Conservation (phyloP, 1,139 yeast species). For the Suhomyces atakaporum region DNA sequence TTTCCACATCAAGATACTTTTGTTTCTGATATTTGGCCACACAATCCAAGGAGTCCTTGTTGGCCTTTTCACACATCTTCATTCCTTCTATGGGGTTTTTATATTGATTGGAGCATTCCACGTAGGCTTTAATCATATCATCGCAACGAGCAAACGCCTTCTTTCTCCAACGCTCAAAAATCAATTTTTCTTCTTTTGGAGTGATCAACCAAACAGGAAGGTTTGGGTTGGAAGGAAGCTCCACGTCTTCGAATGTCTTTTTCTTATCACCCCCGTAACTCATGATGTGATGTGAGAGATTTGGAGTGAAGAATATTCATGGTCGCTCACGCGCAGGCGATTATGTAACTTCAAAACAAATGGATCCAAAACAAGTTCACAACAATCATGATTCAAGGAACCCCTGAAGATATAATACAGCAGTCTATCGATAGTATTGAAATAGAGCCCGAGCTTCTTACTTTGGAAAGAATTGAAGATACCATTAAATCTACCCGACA, state of each 20-base stretch:
- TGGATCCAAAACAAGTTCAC: not conserved
- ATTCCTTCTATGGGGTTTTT: slow-evolving; percentile 59
- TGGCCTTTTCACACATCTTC: slow-evolving; percentile 48
- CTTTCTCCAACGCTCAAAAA: slow-evolving; percentile 75
- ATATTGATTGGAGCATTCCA: slow-evolving; percentile 42
- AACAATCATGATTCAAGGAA: slow-evolving; percentile 29
- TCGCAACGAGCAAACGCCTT: slow-evolving; percentile 75
- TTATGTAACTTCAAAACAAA: not conserved
- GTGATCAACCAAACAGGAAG: slow-evolving; percentile 84
- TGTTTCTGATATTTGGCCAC: slow-evolving; percentile 67
- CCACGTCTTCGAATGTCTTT: slow-evolving; percentile 43
- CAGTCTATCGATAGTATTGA: slow-evolving; percentile 24
- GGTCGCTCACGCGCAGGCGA: not conserved
- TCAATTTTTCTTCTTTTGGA: slow-evolving; percentile 82
- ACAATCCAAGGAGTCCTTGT: slow-evolving; percentile 47
- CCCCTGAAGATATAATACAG: slow-evolving; percentile 40
- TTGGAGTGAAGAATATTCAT: not conserved
- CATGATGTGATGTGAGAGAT: slow-evolving; percentile 13
- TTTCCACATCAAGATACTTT: slow-evolving; percentile 68
- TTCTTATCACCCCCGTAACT: slow-evolving; percentile 20
- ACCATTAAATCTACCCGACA: slow-evolving; percentile 33
- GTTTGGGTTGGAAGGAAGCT: slow-evolving; percentile 46
- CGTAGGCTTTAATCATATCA: slow-evolving; percentile 55
- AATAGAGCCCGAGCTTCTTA: slow-evolving; percentile 47
- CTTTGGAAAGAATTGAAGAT: slow-evolving; percentile 49